Percentiles rank a stretch among this genome's conserved stretches.
These are phyloP conservation scores for Torulaspora quercuum DNA, from an alignment of 805 yeast genomes.

Conservation along the genomic window DNA sequence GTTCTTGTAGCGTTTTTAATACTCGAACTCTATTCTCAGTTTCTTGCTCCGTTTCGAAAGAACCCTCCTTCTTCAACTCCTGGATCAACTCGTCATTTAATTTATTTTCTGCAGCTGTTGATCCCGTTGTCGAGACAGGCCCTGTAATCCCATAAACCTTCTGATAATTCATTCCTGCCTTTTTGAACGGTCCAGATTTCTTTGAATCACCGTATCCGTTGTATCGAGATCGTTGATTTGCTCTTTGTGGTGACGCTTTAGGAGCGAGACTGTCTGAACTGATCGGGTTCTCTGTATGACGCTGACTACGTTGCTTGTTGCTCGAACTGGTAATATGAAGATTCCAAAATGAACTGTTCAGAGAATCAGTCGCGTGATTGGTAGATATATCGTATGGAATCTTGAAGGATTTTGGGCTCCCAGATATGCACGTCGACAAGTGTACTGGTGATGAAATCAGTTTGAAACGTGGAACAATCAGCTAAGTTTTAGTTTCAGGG, in stretches of 20 bases:
- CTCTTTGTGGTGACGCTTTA: constrained; percentile 1
- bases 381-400: constrained; percentile 6
- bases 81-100: constrained; percentile 72
- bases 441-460: too few relatives aligned
- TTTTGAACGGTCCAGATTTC: neutral
- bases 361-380: constrained; percentile 7
- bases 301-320: constrained; percentile 3
- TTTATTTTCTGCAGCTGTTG: constrained; percentile 73
- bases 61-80: constrained; percentile 77
- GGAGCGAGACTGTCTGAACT: neutral
- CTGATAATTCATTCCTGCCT: constrained; percentile 30
- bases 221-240: constrained; percentile 4
- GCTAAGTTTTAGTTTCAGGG: too few relatives aligned
- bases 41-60: constrained; percentile 84
- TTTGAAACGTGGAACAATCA: too few relatives aligned
- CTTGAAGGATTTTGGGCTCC: constrained; percentile 5
- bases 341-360: constrained; percentile 10
- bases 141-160: constrained; percentile 38
- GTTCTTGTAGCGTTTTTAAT: constrained; percentile 62
- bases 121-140: constrained; percentile 82
- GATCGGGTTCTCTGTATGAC: neutral
- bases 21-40: constrained; percentile 79
- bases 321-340: constrained; percentile 5
- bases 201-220: neutral
- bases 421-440: too few relatives aligned